These are phyloP conservation scores for Barnettozyma salicaria DNA, from an alignment of 805 yeast genomes.

Conservation along the genomic window DNA sequence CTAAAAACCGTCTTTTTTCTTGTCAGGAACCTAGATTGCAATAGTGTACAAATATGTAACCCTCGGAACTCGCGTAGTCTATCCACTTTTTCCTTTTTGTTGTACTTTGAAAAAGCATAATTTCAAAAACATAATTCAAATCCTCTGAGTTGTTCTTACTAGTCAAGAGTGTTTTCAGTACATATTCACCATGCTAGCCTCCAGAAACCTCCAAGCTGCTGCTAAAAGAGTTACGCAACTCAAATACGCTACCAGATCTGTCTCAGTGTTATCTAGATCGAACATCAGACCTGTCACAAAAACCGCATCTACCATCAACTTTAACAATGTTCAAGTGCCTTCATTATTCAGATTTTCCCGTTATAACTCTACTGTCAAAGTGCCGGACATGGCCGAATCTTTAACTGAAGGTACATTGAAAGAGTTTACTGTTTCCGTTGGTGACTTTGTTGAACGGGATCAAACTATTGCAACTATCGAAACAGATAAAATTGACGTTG, in stretches of 20 bases:
- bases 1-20: neutral
- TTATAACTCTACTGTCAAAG: slow-evolving; percentile 49
- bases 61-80: slow-evolving; percentile 6
- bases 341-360: slow-evolving; percentile 23
- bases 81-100: neutral
- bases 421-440: slow-evolving; percentile 64
- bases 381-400: slow-evolving; percentile 98
- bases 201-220: slow-evolving; percentile 14
- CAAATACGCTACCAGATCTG: slow-evolving; percentile 8
- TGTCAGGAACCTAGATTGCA: neutral
- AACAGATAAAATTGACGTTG: slow-evolving; percentile 97
- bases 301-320: neutral
- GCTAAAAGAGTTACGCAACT: slow-evolving; percentile 13
- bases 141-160: slow-evolving; percentile 1
- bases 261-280: slow-evolving; percentile 9
- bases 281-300: slow-evolving; percentile 6
- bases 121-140: neutral
- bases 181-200: slow-evolving; percentile 15
- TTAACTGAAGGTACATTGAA: slow-evolving; percentile 93
- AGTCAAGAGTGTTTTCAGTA: neutral
- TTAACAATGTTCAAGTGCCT: slow-evolving; percentile 8
- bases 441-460: slow-evolving; percentile 81
- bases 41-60: neutral
- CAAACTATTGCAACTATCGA: slow-evolving; percentile 95
- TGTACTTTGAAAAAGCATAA: neutral